Evolutionary conservation across 352 stramenopile genomes (phyloP), one percentile per base, ranked within the genome.

Genomic region (Pythium folliculosum): DNA sequence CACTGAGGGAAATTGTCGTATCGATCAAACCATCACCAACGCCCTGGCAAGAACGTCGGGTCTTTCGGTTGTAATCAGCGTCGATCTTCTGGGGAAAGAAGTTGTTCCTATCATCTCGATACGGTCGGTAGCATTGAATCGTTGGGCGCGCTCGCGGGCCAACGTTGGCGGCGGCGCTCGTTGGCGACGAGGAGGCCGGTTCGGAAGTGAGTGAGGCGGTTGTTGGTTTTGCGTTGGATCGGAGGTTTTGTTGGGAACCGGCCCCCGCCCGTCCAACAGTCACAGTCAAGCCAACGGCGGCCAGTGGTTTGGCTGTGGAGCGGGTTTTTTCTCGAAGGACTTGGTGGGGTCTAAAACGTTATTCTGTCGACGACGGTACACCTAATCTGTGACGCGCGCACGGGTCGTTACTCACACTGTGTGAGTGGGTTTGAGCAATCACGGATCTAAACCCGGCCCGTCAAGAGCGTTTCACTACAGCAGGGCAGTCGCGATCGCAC

Each of bases 21-120:
- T 81, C 51, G 76, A 90, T 90, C 79, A 87, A 88, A 90, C 77
- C 83, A 76, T 76, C 79, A 79, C 81, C 75, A 83, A 76, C 71
- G 69, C 75, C 69, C 77, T 83, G 79, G 77, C 77, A 85, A 84
- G 77, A 78, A 81, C 78, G 76, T 78, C 66, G 74, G 78, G 77
- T 90, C 81, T 89, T 90, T 88, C 78, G 56, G 72, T 54, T 84
- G 62, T 83, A 84, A 71, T 84, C 81, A 90, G 79, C 70, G 74
- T 87, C 81, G 82, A 77, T 88, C 80, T 71, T 88, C 84, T 88
- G 82, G 82, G 82, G 79, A 87, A 90, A 90, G 80, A 90, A 90
- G 81, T 76, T 88, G 82, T 70, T 90, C 75, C 72, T 88, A 85
- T 88, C 82, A 90, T 90, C 78, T 90, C 82, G 79, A 70, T 70